phyloP scores from a whole-genome alignment of 2,329 filamentous ascomycete species.

The Colletotrichum orbiculare region DNA sequence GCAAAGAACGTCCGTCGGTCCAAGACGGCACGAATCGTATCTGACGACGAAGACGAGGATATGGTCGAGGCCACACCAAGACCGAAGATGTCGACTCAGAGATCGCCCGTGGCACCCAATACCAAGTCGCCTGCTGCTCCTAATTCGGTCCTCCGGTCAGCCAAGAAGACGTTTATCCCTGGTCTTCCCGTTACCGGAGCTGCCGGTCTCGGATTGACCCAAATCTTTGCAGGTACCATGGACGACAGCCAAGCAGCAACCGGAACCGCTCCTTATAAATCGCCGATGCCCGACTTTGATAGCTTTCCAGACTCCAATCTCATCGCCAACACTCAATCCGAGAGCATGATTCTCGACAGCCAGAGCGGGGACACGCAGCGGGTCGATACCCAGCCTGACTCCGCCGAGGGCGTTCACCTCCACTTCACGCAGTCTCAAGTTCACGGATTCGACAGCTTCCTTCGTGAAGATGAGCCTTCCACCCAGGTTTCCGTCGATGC shows the following conservation, averaged over 20 bases:
- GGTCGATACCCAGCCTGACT: slow-evolving; percentile 49
- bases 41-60: slow-evolving; percentile 72
- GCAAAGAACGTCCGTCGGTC: slow-evolving; percentile 56
- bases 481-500: slow-evolving; percentile 79
- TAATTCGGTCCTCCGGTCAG: slow-evolving; percentile 74
- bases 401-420: slow-evolving; percentile 56
- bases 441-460: slow-evolving; percentile 67
- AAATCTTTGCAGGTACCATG: slow-evolving; percentile 92
- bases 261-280: slow-evolving; percentile 50
- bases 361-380: slow-evolving; percentile 53
- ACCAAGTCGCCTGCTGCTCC: slow-evolving; percentile 65
- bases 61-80: slow-evolving; percentile 59
- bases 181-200: slow-evolving; percentile 70
- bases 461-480: slow-evolving; percentile 51
- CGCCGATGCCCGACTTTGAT: slow-evolving; percentile 67
- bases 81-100: slow-evolving; percentile 53
- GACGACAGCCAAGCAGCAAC: slow-evolving; percentile 66
- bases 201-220: slow-evolving; percentile 80
- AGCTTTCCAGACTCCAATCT: slow-evolving; percentile 70
- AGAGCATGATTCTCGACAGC: slow-evolving; percentile 63
- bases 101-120: slow-evolving; percentile 55
- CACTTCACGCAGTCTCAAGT: slow-evolving; percentile 71
- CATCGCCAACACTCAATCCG: slow-evolving; percentile 68
- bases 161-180: slow-evolving; percentile 76
- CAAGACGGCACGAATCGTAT: slow-evolving; percentile 66